Percentiles rank a stretch among this genome's conserved stretches.
Evolutionary conservation across 2,329 filamentous ascomycete genomes (phyloP).

Genomic region (Aspergillus piperis): DNA sequence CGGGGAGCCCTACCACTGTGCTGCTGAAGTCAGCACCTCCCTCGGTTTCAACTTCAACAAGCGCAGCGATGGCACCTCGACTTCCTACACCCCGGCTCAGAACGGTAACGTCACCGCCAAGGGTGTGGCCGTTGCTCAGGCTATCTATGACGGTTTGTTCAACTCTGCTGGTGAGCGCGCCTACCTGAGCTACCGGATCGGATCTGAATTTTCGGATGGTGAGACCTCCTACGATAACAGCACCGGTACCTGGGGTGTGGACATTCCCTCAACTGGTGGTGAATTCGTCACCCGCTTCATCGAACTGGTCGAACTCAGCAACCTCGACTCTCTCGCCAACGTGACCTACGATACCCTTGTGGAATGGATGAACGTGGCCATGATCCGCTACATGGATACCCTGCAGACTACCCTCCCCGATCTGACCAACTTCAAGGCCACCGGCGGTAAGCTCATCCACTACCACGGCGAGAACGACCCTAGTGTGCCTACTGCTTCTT

Average conservation of each 20-base stretch:
- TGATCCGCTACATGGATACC: slow-evolving; percentile 51
- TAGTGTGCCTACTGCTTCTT: slow-evolving; percentile 55
- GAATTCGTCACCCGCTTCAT: slow-evolving; percentile 39
- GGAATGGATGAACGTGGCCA: slow-evolving; percentile 54
- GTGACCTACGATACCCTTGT: slow-evolving; percentile 59
- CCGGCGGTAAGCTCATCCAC: slow-evolving; percentile 59
- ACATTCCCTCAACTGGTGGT: slow-evolving; percentile 37
- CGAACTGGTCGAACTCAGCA: slow-evolving; percentile 30
- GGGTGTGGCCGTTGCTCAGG: slow-evolving; percentile 36
- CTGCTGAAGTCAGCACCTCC: slow-evolving; percentile 29
- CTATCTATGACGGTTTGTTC: slow-evolving; percentile 44
- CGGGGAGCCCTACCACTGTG: slow-evolving; percentile 50
- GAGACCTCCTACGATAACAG: slow-evolving; percentile 27
- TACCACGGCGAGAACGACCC: slow-evolving; percentile 60
- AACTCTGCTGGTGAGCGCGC: slow-evolving; percentile 42
- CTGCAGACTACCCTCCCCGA: slow-evolving; percentile 59
- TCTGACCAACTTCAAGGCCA: slow-evolving; percentile 51
- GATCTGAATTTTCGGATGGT: slow-evolving; percentile 29
- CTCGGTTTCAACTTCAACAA: slow-evolving; percentile 30
- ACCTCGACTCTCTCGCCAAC: slow-evolving; percentile 45
- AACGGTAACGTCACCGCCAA: slow-evolving; percentile 30
- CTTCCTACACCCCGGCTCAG: slow-evolving; percentile 31
- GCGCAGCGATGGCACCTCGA: slow-evolving; percentile 19
- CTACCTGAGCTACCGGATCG: slow-evolving; percentile 40
- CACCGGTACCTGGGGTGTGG: slow-evolving; percentile 31